Evolutionary conservation across 2,329 filamentous ascomycete genomes (phyloP).

Genomic region (Pseudogymnoascus sp.): DNA sequence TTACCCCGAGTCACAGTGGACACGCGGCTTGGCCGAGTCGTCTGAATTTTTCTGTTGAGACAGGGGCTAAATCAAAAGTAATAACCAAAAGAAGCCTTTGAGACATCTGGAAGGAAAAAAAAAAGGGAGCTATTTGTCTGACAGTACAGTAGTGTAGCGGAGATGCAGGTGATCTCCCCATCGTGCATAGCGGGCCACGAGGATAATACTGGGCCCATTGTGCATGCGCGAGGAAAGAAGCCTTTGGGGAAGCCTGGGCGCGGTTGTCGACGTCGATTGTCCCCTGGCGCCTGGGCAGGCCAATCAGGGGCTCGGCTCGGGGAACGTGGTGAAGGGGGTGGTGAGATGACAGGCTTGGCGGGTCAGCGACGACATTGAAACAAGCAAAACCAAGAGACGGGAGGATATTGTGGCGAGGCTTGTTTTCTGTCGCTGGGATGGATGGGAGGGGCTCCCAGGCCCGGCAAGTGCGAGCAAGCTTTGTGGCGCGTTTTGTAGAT

Average conservation of each 20-base stretch:
- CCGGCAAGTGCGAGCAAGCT: neutral
- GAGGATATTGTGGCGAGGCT: neutral
- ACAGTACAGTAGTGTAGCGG: neutral
- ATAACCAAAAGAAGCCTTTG: neutral
- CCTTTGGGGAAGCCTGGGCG: neutral
- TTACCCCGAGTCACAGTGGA: neutral
- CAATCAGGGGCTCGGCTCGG: neutral
- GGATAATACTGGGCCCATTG: neutral
- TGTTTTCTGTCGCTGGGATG: neutral
- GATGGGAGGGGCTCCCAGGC: neutral
- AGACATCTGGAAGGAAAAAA: neutral
- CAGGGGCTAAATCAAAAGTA: neutral
- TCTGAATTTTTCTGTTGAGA: neutral
- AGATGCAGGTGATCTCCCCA: neutral
- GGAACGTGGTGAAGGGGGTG: neutral
- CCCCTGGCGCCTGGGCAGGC: neutral
- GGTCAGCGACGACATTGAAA: slow-evolving; percentile 1
- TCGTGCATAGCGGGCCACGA: neutral
- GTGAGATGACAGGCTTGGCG: neutral
- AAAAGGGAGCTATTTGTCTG: slow-evolving; percentile 1
- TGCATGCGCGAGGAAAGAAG: neutral
- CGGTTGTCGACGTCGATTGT: neutral
- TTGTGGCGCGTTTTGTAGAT: neutral
- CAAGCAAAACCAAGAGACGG: slow-evolving; percentile 1
- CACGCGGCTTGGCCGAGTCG: neutral